A percentile compares a stretch with the other conserved stretches of the same genome.
phyloP scores from a whole-genome alignment of 352 stramenopile genomes.

The Phytophthora sp. region DNA sequence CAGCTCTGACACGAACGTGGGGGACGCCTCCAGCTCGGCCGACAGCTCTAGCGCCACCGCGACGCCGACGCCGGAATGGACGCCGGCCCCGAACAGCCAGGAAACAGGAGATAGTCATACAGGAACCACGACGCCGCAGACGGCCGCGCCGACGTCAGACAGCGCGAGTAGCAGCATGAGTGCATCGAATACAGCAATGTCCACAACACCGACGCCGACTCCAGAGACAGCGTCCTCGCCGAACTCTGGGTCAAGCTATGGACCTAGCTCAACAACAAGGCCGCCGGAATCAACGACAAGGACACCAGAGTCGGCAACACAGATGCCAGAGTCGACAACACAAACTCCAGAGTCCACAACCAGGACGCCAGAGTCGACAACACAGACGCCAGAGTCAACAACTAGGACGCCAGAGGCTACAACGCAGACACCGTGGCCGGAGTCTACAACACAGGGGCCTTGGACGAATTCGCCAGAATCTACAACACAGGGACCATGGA shows the following conservation, averaged over 20 bases:
- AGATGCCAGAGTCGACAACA: background rate
- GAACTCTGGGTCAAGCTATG: too few relatives aligned
- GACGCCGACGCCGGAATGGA: slow-evolving; percentile 9
- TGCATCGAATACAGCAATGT: slow-evolving; percentile 7
- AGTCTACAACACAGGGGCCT: too few relatives aligned
- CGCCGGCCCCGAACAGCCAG: too few relatives aligned
- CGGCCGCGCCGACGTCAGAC: background rate
- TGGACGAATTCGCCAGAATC: too few relatives aligned
- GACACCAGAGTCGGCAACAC: background rate
- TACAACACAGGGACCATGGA: too few relatives aligned
- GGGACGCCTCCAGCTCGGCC: background rate
- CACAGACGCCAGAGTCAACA: background rate
- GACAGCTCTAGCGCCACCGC: background rate
- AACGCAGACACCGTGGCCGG: background rate
- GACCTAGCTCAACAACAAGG: background rate
- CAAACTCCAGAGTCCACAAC: background rate
- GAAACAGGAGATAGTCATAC: too few relatives aligned
- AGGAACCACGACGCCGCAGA: background rate
- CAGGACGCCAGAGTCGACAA: slow-evolving; percentile 3
- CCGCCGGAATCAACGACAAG: background rate
- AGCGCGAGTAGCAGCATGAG: slow-evolving; percentile 2
- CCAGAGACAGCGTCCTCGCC: background rate
- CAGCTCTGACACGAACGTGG: background rate
- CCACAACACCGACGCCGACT: background rate
- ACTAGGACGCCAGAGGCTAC: background rate